Conservation (phyloP, 2,329 filamentous ascomycete species). For the Neofusicoccum parvum region DNA sequence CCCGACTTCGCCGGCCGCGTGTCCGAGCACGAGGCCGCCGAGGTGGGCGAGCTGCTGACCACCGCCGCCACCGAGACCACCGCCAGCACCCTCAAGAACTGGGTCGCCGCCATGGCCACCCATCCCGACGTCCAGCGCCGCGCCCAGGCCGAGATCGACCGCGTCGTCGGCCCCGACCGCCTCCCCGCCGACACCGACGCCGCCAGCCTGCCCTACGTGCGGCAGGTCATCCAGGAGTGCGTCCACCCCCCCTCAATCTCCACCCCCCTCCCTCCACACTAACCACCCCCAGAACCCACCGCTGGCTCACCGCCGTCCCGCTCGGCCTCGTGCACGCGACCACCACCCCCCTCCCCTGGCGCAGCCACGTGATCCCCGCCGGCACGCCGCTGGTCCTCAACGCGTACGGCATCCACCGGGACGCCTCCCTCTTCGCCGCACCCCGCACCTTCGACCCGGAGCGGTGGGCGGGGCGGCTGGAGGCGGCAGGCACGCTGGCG, state of each 20-base stretch:
- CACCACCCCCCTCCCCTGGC: constrained; percentile 35
- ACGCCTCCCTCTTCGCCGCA: constrained; percentile 24
- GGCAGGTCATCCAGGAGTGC: constrained; percentile 24
- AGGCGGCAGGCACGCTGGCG: constrained; percentile 24
- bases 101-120: constrained; percentile 34
- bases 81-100: constrained; percentile 33
- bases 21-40: not conserved
- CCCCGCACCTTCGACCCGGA: constrained; percentile 20
- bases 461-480: constrained; percentile 27
- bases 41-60: not conserved
- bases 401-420: constrained; percentile 37
- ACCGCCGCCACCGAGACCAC: constrained; percentile 21
- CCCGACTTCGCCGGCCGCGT: not conserved
- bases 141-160: constrained; percentile 30
- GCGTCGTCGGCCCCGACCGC: constrained; percentile 23
- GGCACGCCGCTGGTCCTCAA: constrained; percentile 42
- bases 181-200: constrained; percentile 23
- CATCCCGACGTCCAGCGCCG: constrained; percentile 32
- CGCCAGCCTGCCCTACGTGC: constrained; percentile 12
- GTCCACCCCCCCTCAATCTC: constrained; percentile 24
- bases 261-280: constrained; percentile 22
- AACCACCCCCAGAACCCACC: not conserved
- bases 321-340: constrained; percentile 40
- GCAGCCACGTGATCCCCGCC: constrained; percentile 41
- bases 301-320: constrained; percentile 6